These are phyloP conservation scores for Omphalotus guepiniiformis DNA, from an alignment of 768 basidiomycete species.

Conservation along the genomic window DNA sequence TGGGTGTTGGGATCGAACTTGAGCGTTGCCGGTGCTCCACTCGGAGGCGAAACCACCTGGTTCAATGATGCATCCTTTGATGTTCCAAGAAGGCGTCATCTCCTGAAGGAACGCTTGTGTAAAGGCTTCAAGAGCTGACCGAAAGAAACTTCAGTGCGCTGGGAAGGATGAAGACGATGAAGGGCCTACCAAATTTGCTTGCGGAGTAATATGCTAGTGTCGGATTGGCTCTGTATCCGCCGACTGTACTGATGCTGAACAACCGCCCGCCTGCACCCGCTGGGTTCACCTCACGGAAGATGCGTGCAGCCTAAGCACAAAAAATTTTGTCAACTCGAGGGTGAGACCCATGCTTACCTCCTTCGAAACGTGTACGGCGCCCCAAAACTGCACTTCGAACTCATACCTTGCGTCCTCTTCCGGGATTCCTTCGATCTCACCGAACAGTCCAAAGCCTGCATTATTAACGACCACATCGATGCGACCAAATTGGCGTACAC, in stretches of 20 bases:
- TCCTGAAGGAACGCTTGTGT: conserved; percentile 29
- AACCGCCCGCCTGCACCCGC: conserved; percentile 18
- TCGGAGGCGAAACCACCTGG: conserved; percentile 22
- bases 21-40: conserved; percentile 12
- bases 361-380: conserved; percentile 31
- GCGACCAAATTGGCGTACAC: conserved; percentile 31
- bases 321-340: background rate
- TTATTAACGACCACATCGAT: conserved; percentile 44
- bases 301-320: background rate
- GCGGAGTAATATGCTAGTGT: conserved; percentile 27
- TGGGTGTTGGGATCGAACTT: conserved; percentile 16
- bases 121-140: conserved; percentile 30
- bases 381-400: conserved; percentile 44
- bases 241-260: conserved; percentile 27
- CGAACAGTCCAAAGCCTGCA: conserved; percentile 32
- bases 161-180: background rate
- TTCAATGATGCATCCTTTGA: conserved; percentile 18
- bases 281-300: conserved; percentile 21
- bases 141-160: background rate
- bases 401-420: conserved; percentile 27
- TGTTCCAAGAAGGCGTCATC: conserved; percentile 37
- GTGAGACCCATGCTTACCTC: conserved; percentile 23
- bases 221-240: conserved; percentile 26
- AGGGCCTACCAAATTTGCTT: conserved; percentile 29
- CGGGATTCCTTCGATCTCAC: conserved; percentile 30